A percentile compares a stretch with the other conserved stretches of the same genome.
These are phyloP conservation scores for Vaccinium macrocarpon DNA, from an alignment of 148 eudicot species.

Conservation along the genomic window DNA sequence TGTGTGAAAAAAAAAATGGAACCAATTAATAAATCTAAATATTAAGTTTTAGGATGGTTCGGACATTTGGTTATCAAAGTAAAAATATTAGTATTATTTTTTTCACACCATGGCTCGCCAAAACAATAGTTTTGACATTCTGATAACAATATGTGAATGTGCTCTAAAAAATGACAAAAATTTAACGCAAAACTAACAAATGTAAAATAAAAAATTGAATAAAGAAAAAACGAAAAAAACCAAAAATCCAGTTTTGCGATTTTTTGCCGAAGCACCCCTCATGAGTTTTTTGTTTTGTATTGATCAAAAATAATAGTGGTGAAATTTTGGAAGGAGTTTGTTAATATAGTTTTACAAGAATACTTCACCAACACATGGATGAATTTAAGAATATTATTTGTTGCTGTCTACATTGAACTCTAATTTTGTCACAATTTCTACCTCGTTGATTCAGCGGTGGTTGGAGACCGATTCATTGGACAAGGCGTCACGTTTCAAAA, in stretches of 20 bases:
- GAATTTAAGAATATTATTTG: neutral
- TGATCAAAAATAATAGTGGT: neutral
- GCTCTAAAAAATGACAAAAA: no score
- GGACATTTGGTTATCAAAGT: no score
- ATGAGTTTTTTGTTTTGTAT: neutral
- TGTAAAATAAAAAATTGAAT: no score
- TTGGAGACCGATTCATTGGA: slow-evolving; percentile 62
- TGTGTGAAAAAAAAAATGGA: neutral
- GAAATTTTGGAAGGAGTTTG: neutral
- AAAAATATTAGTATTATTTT: no score
- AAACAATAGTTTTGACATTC: no score
- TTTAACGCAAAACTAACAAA: no score
- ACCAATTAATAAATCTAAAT: neutral
- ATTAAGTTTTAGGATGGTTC: neutral
- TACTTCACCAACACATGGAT: neutral
- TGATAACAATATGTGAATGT: no score
- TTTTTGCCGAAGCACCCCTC: neutral
- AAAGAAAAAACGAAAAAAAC: no score
- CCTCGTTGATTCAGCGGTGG: slow-evolving; percentile 37
- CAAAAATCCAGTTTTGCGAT: no score
- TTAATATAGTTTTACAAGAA: no score
- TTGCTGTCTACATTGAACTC: neutral
- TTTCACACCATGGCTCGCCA: no score
- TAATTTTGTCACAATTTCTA: neutral
- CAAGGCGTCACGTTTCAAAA: slow-evolving; percentile 71